Conservation (phyloP, 345 rosid species). For the Brassica rapa region DNA sequence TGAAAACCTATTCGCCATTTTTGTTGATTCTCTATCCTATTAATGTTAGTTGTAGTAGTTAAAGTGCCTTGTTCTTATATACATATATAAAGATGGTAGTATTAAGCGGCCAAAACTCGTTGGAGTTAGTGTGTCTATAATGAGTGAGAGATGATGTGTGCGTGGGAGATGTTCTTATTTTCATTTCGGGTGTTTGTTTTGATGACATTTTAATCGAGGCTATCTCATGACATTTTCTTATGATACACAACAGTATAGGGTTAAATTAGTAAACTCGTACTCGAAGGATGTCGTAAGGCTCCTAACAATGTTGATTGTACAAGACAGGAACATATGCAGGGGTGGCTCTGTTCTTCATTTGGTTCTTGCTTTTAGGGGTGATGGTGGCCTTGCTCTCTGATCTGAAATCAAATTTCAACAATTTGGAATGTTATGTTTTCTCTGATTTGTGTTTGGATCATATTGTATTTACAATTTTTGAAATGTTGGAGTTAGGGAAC, state of each 20-base stretch:
- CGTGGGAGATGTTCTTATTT: constrained; percentile 23
- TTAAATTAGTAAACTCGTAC: background rate
- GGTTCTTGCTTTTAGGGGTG: constrained; percentile 94
- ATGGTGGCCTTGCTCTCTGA: constrained; percentile 34
- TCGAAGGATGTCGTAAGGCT: background rate
- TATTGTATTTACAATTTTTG: background rate
- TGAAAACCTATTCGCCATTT: constrained; percentile 23
- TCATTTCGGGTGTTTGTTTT: constrained; percentile 5
- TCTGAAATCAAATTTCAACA: too few relatives aligned
- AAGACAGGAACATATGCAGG: constrained; percentile 22
- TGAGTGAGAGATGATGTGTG: constrained; percentile 22
- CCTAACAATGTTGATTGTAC: background rate
- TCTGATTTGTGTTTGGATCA: constrained; percentile 33
- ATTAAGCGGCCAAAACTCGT: constrained; percentile 3
- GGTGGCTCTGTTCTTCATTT: constrained; percentile 99
- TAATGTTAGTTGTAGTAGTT: constrained; percentile 21
- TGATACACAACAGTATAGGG: background rate
- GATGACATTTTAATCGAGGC: background rate
- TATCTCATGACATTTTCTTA: background rate
- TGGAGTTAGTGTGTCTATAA: constrained; percentile 35
- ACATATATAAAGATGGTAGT: constrained; percentile 15
- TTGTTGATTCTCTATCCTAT: constrained; percentile 15
- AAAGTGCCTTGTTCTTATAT: background rate
- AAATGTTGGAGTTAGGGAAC: background rate
- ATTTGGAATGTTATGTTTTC: background rate